Evolutionary conservation across 257 asterid genomes (phyloP), one percentile per base, ranked within the genome.

Genomic region (Solanum chilense): DNA sequence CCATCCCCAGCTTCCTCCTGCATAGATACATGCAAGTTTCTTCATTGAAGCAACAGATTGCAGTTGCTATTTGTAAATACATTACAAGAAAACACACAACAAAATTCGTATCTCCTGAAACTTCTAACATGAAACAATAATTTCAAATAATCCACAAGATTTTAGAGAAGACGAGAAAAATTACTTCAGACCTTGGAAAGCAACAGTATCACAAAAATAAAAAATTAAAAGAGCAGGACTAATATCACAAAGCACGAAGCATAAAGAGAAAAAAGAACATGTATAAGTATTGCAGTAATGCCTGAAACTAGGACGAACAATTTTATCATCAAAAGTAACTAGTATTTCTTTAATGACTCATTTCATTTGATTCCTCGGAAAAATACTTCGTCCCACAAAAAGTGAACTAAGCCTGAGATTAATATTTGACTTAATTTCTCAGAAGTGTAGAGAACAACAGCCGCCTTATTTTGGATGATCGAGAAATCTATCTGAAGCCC

Each of bases 1-100:
- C 76, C 77, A 73, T 90, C 87, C 87, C 80, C 89, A 69, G 86
- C 82, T 47, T 89, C 88, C 89, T 85, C 89, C 91, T 89, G 85
- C 84, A 74, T 27, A 60, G 56, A 23, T 82, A 45, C 41, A 44
- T 45, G 25, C 5, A 25, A 44, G 62, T 44, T 44, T 44, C 29
- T 44, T 44, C 84, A 44, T 31, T 25, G 20, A 56, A 25, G 62
- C 39, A 77, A 77, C 83, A 44, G 20, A 77, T 42, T 78, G 56
- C 64, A 45, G 25, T 44, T 78, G 39, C n/a, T 77, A 35, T 78
- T 78, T 45, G 64, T 45, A 76, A 76, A 42, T 42, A 49, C 62
- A 78, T 44, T 44, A 27, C 64, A 44, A 78, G 64, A 62, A 78
- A 44, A 78, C 39, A 25, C n/a, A 25, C 64, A 78, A 25, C 84